Percentiles rank a stretch among this genome's conserved stretches.
Conservation (phyloP, 495 filamentous ascomycete species). For the Platismatia glauca region DNA sequence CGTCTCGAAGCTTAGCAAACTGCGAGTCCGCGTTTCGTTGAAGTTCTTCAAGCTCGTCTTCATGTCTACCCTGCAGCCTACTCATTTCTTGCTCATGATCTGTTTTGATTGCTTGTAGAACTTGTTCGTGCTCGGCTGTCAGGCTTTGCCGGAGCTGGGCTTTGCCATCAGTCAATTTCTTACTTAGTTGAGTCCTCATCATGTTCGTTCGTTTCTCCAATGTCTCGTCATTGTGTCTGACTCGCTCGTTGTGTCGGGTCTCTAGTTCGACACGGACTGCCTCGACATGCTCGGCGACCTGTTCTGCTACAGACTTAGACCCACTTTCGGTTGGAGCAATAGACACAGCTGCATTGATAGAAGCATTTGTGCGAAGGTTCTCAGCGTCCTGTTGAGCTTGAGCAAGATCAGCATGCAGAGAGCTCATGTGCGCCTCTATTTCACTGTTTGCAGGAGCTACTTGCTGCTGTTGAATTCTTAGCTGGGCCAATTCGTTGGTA, state of each 20-base stretch:
- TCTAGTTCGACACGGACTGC: slow-evolving; percentile 32
- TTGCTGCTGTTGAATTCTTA: slow-evolving; percentile 11
- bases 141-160: slow-evolving; percentile 38
- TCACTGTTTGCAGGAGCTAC: slow-evolving; percentile 7
- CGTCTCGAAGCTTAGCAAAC: slow-evolving; percentile 26
- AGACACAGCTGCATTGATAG: slow-evolving; percentile 21
- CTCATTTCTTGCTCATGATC: slow-evolving; percentile 52
- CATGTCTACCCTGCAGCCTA: slow-evolving; percentile 56
- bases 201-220: slow-evolving; percentile 58
- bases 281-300: slow-evolving; percentile 31
- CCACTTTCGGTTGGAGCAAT: slow-evolving; percentile 22
- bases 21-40: slow-evolving; percentile 30
- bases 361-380: slow-evolving; percentile 27
- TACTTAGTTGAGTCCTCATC: slow-evolving; percentile 62
- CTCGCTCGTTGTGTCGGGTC: slow-evolving; percentile 37
- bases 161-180: slow-evolving; percentile 55
- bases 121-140: slow-evolving; percentile 39
- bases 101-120: slow-evolving; percentile 30
- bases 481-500: slow-evolving; percentile 17
- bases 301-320: slow-evolving; percentile 28
- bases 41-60: slow-evolving; percentile 44
- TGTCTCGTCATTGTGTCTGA: slow-evolving; percentile 51
- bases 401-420: slow-evolving; percentile 36
- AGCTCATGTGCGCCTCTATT: slow-evolving; percentile 28
- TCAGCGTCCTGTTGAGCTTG: slow-evolving; percentile 37